These are phyloP conservation scores for Croton setiger DNA, from an alignment of 441 rosid species.

Conservation along the genomic window DNA sequence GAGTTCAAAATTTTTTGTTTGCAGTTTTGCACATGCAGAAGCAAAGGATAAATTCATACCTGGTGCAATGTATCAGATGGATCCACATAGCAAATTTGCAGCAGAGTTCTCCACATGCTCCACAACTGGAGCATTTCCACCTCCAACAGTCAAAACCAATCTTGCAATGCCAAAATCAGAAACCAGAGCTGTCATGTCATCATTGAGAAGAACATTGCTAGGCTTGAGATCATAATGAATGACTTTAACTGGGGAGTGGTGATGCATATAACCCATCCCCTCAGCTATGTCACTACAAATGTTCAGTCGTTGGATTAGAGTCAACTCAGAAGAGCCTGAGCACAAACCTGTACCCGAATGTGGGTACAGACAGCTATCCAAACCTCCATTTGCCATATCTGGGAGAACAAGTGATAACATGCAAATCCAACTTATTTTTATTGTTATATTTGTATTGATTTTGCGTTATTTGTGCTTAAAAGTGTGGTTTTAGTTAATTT, in stretches of 20 bases:
- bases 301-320: slow-evolving; percentile 28
- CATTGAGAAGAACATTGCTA: slow-evolving; percentile 32
- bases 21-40: slow-evolving; percentile 4
- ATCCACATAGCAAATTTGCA: slow-evolving; percentile 44
- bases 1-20: not conserved
- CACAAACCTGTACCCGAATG: slow-evolving; percentile 15
- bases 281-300: slow-evolving; percentile 29
- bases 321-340: slow-evolving; percentile 32
- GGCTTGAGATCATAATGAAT: slow-evolving; percentile 33
- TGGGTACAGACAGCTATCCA: slow-evolving; percentile 24
- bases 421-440: no score
- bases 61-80: slow-evolving; percentile 30
- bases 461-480: no score
- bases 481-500: no score
- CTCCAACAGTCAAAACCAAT: slow-evolving; percentile 33
- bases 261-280: slow-evolving; percentile 32
- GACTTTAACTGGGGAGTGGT: slow-evolving; percentile 27
- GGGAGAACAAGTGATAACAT: no score
- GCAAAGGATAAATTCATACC: slow-evolving; percentile 20
- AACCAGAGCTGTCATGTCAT: slow-evolving; percentile 28
- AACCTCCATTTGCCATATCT: slow-evolving; percentile 30
- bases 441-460: no score
- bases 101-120: slow-evolving; percentile 52
- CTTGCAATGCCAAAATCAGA: slow-evolving; percentile 30
- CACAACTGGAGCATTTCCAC: slow-evolving; percentile 28